Conservation (phyloP, 805 yeast species). For the Suhomyces prunicola region DNA sequence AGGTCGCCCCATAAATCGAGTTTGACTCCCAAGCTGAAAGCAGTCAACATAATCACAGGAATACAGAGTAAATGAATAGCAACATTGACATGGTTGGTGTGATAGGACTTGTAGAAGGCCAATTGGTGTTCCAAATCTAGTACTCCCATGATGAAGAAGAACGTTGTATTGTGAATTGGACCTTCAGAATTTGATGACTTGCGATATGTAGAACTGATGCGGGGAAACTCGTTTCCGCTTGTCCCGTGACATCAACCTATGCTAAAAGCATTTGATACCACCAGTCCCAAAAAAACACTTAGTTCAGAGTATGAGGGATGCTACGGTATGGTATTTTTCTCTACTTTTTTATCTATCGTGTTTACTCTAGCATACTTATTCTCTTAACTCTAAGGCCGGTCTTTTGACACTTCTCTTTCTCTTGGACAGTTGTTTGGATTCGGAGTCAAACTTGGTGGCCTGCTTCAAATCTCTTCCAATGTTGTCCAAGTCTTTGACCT, state of each 20-base stretch:
- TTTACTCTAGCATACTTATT: conserved; percentile 14
- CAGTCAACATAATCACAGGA: conserved; percentile 66
- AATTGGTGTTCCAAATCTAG: conserved; percentile 37
- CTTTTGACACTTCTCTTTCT: conserved; percentile 45
- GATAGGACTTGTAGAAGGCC: conserved; percentile 47
- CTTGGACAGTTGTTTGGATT: conserved; percentile 31
- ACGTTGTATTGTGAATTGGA: background rate
- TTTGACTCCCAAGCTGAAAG: conserved; percentile 40
- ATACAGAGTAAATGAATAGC: conserved; percentile 74
- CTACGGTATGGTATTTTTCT: background rate
- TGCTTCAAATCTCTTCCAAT: conserved; percentile 74
- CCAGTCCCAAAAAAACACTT: too few relatives aligned
- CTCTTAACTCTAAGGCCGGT: conserved; percentile 54
- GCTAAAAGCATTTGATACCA: too few relatives aligned
- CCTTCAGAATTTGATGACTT: background rate
- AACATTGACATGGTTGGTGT: conserved; percentile 59
- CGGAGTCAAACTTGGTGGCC: conserved; percentile 53
- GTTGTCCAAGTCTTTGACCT: conserved; percentile 83
- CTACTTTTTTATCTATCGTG: background rate
- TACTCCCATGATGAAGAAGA: conserved; percentile 12
- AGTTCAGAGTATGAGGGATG: too few relatives aligned
- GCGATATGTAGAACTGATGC: background rate
- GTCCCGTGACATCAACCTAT: background rate
- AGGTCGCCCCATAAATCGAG: conserved; percentile 13
- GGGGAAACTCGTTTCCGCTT: background rate